Conservation (phyloP, 768 basidiomycete genomes). For the Mycena epipterygia region DNA sequence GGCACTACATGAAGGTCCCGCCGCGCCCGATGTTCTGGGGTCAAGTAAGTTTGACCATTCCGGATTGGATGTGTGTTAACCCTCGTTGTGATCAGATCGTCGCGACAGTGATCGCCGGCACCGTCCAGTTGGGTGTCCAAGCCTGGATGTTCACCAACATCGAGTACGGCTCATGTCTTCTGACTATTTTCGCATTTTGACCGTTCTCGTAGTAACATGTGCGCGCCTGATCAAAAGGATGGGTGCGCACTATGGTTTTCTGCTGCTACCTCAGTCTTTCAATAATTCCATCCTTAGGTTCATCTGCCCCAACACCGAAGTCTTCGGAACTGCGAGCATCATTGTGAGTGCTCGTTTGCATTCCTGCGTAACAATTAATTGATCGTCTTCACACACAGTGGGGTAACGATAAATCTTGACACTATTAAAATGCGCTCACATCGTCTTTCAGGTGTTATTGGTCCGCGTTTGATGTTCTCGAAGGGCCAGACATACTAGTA, state of each 20-base stretch:
- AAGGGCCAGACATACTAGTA: constrained; percentile 68
- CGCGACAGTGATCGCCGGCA: constrained; percentile 70
- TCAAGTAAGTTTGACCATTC: constrained; percentile 34
- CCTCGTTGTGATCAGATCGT: constrained; percentile 56
- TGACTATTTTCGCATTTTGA: not conserved
- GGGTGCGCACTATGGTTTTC: constrained; percentile 49
- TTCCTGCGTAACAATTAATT: too few relatives aligned
- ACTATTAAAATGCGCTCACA: constrained; percentile 1
- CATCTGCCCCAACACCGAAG: constrained; percentile 65
- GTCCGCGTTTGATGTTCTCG: constrained; percentile 60
- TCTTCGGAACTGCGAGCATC: constrained; percentile 69
- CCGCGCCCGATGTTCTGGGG: constrained; percentile 69
- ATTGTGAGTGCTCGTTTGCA: constrained; percentile 56
- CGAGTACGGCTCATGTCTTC: constrained; percentile 39
- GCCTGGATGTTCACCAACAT: constrained; percentile 75
- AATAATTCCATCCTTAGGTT: constrained; percentile 53
- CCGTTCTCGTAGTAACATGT: constrained; percentile 58
- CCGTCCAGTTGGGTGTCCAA: constrained; percentile 77
- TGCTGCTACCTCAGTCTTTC: constrained; percentile 24
- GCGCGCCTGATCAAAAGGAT: constrained; percentile 58
- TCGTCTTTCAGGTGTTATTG: constrained; percentile 62
- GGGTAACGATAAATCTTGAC: constrained; percentile 19
- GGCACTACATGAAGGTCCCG: constrained; percentile 74
- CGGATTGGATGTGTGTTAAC: constrained; percentile 5
- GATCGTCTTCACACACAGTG: constrained; percentile 35